Conservation (phyloP, 2,329 filamentous ascomycete species). For the Corinectria fuckeliana region DNA sequence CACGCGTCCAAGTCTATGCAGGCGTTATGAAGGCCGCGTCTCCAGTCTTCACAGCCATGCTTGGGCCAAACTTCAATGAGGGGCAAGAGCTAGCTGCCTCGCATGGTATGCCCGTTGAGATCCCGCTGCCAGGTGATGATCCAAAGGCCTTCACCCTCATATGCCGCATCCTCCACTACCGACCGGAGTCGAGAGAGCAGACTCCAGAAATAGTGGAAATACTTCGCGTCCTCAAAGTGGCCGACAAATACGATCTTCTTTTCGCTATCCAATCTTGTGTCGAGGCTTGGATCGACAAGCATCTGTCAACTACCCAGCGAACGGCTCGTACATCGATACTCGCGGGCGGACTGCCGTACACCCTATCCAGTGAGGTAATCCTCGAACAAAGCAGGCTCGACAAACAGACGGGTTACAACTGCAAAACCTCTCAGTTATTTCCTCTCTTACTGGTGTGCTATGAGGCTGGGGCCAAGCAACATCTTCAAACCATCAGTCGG, state of each 20-base stretch:
- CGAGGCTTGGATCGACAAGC: not conserved
- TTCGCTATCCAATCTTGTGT: conserved; percentile 3
- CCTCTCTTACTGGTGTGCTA: not conserved
- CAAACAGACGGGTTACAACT: not conserved
- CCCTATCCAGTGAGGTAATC: not conserved
- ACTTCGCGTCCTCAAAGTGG: not conserved
- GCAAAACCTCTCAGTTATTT: not conserved
- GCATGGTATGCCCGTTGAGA: not conserved
- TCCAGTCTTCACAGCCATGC: conserved; percentile 20
- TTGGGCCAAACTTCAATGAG: conserved; percentile 17
- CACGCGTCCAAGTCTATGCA: conserved; percentile 11
- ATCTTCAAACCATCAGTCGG: not conserved
- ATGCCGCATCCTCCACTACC: conserved; percentile 9
- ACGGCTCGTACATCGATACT: not conserved
- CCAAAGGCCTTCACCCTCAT: conserved; percentile 2
- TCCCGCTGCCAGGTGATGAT: conserved; percentile 15
- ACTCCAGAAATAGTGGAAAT: not conserved
- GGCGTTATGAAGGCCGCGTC: conserved; percentile 15
- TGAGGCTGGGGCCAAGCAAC: not conserved
- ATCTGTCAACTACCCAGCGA: too few species aligned
- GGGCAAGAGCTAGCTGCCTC: not conserved
- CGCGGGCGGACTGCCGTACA: too few species aligned
- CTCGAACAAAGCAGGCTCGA: not conserved
- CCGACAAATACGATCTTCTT: conserved; percentile 15
- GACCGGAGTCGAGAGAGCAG: not conserved